Evolutionary conservation across 1,284 basidiomycete genomes (phyloP).

Genomic region (Ceratobasidium sp.): DNA sequence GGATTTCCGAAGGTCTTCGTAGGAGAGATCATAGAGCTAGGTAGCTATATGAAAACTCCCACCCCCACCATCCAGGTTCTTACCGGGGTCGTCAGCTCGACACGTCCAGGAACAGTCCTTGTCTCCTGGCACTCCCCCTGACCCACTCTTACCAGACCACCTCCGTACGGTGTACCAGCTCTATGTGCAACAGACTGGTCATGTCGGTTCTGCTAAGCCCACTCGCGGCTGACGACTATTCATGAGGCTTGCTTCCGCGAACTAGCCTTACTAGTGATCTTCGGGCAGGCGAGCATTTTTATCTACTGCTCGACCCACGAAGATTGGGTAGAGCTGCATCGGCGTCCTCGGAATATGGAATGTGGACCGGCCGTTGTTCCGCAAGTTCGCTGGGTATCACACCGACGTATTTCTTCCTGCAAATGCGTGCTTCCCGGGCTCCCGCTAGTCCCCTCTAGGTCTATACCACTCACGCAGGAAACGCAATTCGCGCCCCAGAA

Average conservation of each 20-base stretch:
- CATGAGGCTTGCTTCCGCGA: not conserved
- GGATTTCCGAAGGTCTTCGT: conserved; percentile 95
- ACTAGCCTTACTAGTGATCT: too few species aligned
- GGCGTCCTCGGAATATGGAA: too few species aligned
- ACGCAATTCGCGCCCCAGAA: too few species aligned
- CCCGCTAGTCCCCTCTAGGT: too few species aligned
- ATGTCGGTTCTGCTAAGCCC: conserved; percentile 80
- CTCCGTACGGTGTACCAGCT: conserved; percentile 87
- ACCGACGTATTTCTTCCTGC: too few species aligned
- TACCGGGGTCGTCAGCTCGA: conserved; percentile 18
- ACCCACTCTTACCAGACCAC: conserved; percentile 80
- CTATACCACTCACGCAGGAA: too few species aligned
- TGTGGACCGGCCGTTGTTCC: too few species aligned
- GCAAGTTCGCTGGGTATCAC: too few species aligned
- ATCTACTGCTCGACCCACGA: too few species aligned
- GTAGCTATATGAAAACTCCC: conserved; percentile 58
- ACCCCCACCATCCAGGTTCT: not conserved
- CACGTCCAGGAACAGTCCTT: conserved; percentile 40
- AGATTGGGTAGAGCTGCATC: too few species aligned
- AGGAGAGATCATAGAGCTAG: conserved; percentile 91
- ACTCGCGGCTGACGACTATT: conserved; percentile 58
- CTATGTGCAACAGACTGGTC: conserved; percentile 84
- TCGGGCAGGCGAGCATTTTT: too few species aligned
- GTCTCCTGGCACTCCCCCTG: conserved; percentile 28
- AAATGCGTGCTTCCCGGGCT: too few species aligned